Evolutionary conservation across 2,329 filamentous ascomycete species (phyloP).

Genomic region (Penicillium sp.): DNA sequence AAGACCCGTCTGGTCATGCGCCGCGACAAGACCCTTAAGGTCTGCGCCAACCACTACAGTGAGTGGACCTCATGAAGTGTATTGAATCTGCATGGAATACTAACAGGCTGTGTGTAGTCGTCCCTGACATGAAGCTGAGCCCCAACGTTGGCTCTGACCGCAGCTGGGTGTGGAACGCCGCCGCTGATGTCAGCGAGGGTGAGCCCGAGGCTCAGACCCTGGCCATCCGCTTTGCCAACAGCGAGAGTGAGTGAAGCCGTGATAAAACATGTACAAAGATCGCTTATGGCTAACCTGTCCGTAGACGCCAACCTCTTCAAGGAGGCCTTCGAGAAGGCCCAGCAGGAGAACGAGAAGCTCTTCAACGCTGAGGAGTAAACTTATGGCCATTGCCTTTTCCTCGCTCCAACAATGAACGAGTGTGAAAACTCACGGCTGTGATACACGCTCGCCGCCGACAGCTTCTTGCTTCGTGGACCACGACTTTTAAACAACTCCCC

Average conservation of each 20-base stretch:
- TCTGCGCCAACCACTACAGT: conserved; percentile 99
- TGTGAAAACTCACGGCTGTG: conserved; percentile 4
- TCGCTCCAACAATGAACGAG: conserved; percentile 3
- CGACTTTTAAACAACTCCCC: conserved; percentile 7
- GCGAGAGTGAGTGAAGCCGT: conserved; percentile 71
- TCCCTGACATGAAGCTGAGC: conserved; percentile 97
- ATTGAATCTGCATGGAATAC: neutral
- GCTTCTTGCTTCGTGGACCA: conserved; percentile 13
- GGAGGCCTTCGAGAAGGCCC: conserved; percentile 94
- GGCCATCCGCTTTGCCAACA: conserved; percentile 96
- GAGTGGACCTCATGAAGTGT: conserved; percentile 42
- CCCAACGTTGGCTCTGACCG: conserved; percentile 97
- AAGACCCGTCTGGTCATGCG: conserved; percentile 99
- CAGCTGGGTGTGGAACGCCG: conserved; percentile 99
- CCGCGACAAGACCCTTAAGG: conserved; percentile 99
- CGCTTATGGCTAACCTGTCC: conserved; percentile 17
- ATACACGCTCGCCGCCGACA: conserved; percentile 10
- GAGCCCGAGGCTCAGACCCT: conserved; percentile 95
- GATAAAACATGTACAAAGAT: neutral
- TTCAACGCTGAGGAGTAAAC: conserved; percentile 57
- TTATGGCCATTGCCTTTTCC: neutral
- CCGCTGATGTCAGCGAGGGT: conserved; percentile 96
- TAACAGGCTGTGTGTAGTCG: conserved; percentile 58
- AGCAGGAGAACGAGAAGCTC: conserved; percentile 89
- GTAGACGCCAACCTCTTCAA: conserved; percentile 95